Base-by-base conservation (phyloP, 2,329 filamentous ascomycete genomes). In the Penicillium sp. region DNA sequence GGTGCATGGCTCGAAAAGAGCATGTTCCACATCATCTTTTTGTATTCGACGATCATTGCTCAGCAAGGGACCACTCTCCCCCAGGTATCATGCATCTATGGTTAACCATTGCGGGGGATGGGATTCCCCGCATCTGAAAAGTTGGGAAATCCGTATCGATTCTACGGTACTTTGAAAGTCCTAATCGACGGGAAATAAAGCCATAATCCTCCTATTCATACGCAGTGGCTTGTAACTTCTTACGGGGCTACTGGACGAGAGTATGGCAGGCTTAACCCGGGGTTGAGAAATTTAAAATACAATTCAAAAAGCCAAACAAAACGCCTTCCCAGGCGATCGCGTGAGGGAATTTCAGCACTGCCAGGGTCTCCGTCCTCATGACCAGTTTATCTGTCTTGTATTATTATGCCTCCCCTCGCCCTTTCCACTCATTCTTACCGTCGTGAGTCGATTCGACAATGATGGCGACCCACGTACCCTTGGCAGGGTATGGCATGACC, bases 401-500 rank as follows among this genome's bases (percentile, higher is more conserved):
- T 56, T 2, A 40, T 38, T 44, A 12, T 45, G 13, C 19, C 37
- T 30, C 10, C 26, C n/a, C 26, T 24, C 40, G 15, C 17, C 24
- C 17, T 15, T 33, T 24, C 26, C 19, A 24, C 17, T 35, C 19
- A 22, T n/a, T 56, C 17, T 22, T 33, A 15, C 28, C 28, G 15
- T 35, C 13, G 26, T 42, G 26, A 42, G 51, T 19, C 15, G 17
- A 24, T 17, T 47, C 12, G 22, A 22, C 24, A 9, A 40, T 22
- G n/a, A 40, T 40, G 35, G 19, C 38, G 37, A 24, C 40, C 26
- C 28, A 35, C 26, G 28, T 40, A 44, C 38, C 38, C 12, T 24
- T 37, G 28, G 42, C 33, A 9, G 58, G 60, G n/a, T 59, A 56
- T 54, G 60, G 60, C 60, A 45, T 33, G 17, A 53, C 50, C 28